phyloP scores from a whole-genome alignment of 2,329 filamentous ascomycete genomes.

The Pseudocercospora musae region DNA sequence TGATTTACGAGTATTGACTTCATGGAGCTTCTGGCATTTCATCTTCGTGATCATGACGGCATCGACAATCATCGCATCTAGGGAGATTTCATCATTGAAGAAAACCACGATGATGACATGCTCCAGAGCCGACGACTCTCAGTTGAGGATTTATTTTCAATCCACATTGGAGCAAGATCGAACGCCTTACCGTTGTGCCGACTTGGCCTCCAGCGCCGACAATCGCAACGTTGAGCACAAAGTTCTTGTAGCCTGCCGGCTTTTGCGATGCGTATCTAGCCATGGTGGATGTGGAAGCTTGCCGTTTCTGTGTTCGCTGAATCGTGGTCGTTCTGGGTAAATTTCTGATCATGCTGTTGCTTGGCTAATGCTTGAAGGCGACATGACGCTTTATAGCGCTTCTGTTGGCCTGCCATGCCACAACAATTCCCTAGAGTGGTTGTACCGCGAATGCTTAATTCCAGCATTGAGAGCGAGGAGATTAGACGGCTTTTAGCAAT shows the following conservation, averaged over 20 bases:
- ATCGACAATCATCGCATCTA: too few species aligned
- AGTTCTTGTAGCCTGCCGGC: constrained; percentile 14
- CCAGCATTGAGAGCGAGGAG: background rate
- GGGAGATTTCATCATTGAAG: too few species aligned
- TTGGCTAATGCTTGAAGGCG: background rate
- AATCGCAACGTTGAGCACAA: constrained; percentile 39
- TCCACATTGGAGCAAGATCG: too few species aligned
- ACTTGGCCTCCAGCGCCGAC: constrained; percentile 37
- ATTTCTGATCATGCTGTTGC: background rate
- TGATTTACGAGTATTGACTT: background rate
- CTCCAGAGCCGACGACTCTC: too few species aligned
- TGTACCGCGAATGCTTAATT: background rate
- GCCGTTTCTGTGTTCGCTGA: background rate
- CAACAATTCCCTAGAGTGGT: background rate
- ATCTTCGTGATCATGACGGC: too few species aligned
- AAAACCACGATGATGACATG: too few species aligned
- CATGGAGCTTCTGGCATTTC: too few species aligned
- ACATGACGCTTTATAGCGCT: background rate
- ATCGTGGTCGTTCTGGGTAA: background rate
- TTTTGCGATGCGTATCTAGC: constrained; percentile 1
- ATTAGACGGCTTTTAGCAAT: background rate
- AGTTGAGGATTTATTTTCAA: too few species aligned
- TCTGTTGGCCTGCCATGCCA: background rate
- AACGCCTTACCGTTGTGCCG: too few species aligned
- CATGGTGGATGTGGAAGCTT: background rate